phyloP scores from a whole-genome alignment of 2,329 filamentous ascomycete species.

The Scedosporium aurantiacum region DNA sequence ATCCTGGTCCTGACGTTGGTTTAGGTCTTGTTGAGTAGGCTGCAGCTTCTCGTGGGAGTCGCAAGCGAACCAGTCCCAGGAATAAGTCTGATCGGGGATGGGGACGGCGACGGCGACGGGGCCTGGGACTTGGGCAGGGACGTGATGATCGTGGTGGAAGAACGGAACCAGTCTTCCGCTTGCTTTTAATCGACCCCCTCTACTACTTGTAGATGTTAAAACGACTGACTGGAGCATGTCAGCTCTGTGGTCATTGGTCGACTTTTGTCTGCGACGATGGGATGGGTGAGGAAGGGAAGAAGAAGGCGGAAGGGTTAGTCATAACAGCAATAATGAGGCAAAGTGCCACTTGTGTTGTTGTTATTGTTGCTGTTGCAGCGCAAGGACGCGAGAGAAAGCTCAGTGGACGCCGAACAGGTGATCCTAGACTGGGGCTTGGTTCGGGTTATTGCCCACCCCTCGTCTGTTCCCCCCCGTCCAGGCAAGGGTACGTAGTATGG shows the following conservation, averaged over 20 bases:
- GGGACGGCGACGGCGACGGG: too few relatives aligned
- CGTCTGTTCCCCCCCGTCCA: too few relatives aligned
- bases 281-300: not conserved
- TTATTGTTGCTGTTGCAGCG: too few relatives aligned
- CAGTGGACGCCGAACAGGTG: too few relatives aligned
- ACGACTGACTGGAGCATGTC: not conserved
- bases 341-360: not conserved
- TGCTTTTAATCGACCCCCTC: not conserved
- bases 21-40: not conserved
- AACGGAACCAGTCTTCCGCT: not conserved
- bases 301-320: too few relatives aligned
- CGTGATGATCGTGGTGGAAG: not conserved
- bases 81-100: not conserved
- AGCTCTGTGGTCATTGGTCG: not conserved
- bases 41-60: not conserved
- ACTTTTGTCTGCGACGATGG: not conserved
- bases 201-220: not conserved
- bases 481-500: too few relatives aligned
- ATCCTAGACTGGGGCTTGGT: too few relatives aligned
- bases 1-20: too few relatives aligned
- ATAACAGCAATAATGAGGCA: too few relatives aligned
- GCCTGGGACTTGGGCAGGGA: not conserved
- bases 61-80: not conserved
- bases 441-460: too few relatives aligned
- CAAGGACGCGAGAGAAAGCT: too few relatives aligned